Base-by-base conservation (phyloP, 2,329 filamentous ascomycete genomes). In the Eutypella sp. region DNA sequence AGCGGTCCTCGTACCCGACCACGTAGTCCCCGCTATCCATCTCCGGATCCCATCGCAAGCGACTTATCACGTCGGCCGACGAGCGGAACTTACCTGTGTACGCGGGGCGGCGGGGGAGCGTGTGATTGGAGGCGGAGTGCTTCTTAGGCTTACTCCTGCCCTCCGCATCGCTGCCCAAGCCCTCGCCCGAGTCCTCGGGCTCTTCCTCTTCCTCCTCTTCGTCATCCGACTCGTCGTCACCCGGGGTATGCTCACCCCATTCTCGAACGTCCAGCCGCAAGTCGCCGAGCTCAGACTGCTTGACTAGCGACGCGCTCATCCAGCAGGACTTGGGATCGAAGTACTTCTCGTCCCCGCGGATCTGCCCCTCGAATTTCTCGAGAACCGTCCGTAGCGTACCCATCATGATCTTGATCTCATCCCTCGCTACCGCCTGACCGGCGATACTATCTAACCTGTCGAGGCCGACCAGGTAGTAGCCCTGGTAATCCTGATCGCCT, bases 401-500 rank as follows among this genome's bases (percentile, higher is more conserved):
- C 3, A 74, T 64, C 2, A 70, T 66, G 3, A 64, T 49, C 42
- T 68, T 68, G 10, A 69, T 61, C 16, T 76, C 70, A 4, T 76
- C 68, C 42, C 63, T 69, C 2, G 57, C 53, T 47, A 61, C 60
- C 2, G 50, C 44, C 13, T 55, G 43, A 11, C 42, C 44, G 5
- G 54, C 50, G 3, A 51, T 46, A 7, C 50, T 49, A 43, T 62
- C 59, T 24, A 54, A 54, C 57, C 59, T 61, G 10, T 72, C 68
- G 11, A 86, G 66, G 0, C 82, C 82, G 18, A 85, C 70, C 2
- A 86, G 69, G 57, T 85, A 85, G 50, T 71, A 79, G 3, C 79
- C 78, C 31, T 80, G 71, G 50, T 80, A 82, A 48, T 84, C 78
- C 24, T 20, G 57, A 46, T 54, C 59, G 1, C 66, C 57, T 4